phyloP scores from a whole-genome alignment of 768 basidiomycete genomes.

The Rickenella mellea region DNA sequence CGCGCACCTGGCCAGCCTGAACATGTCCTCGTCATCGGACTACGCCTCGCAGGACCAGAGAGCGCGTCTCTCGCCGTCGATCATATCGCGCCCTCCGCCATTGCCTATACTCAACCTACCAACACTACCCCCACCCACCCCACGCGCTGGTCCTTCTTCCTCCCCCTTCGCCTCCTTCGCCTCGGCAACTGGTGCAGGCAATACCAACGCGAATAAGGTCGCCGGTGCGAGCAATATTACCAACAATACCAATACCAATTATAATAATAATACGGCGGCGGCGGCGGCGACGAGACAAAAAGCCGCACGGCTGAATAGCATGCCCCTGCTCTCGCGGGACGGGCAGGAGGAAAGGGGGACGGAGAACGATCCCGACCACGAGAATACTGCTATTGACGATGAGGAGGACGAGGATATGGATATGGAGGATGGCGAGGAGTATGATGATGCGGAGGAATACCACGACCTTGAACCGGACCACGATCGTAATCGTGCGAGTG shows the following conservation, averaged over 20 bases:
- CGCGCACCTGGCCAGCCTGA: not conserved
- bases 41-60: too few species aligned
- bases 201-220: not conserved
- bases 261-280: not conserved
- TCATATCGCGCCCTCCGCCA: slow-evolving; percentile 31
- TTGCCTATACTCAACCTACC: slow-evolving; percentile 45
- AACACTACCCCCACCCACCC: slow-evolving; percentile 5
- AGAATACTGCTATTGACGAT: slow-evolving; percentile 18
- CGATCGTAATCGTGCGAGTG: too few species aligned
- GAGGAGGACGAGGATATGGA: slow-evolving; percentile 18
- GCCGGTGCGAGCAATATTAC: not conserved
- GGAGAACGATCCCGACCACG: slow-evolving; percentile 23
- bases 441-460: slow-evolving; percentile 26
- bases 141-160: slow-evolving; percentile 4
- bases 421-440: slow-evolving; percentile 29
- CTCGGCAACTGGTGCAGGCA: not conserved
- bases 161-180: not conserved
- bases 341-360: slow-evolving; percentile 17
- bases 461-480: too few species aligned
- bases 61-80: slow-evolving; percentile 34
- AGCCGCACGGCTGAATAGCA: slow-evolving; percentile 31
- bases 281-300: slow-evolving; percentile 4
- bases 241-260: too few species aligned
- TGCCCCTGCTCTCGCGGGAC: slow-evolving; percentile 43
- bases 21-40: not conserved